A percentile compares a stretch with the other conserved stretches of the same genome.
Evolutionary conservation across 179 eudicot genomes (phyloP).

Genomic region (Silene vulgaris): DNA sequence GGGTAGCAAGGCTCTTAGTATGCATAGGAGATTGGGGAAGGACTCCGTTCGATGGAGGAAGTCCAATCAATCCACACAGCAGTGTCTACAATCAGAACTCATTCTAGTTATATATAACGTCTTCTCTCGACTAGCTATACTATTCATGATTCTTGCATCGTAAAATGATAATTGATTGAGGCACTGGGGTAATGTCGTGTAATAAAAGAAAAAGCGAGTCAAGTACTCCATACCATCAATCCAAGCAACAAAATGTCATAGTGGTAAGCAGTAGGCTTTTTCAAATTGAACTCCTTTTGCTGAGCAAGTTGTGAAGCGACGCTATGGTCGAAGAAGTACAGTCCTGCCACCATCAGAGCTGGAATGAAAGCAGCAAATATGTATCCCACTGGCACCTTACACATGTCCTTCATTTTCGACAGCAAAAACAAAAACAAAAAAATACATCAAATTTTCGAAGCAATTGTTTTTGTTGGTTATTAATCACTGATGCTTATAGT

Average conservation of each 20-base stretch:
- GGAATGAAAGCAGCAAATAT: conserved; percentile 56
- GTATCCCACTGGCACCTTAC: conserved; percentile 41
- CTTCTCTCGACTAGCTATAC: no score
- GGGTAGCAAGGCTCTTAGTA: conserved; percentile 55
- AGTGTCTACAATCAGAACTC: conserved; percentile 32
- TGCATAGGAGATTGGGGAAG: conserved; percentile 74
- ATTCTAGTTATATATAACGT: background rate
- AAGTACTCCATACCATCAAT: conserved; percentile 36
- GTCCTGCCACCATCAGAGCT: conserved; percentile 59
- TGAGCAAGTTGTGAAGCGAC: conserved; percentile 69
- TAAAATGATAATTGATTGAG: background rate
- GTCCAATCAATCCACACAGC: conserved; percentile 55
- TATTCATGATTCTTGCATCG: no score
- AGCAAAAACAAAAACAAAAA: background rate
- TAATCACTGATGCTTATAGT: background rate
- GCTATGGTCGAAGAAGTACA: conserved; percentile 60
- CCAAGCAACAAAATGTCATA: conserved; percentile 60
- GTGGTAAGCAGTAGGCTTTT: conserved; percentile 60
- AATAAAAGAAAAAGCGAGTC: background rate
- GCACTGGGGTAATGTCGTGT: background rate
- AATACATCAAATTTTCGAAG: background rate
- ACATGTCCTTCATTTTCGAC: conserved; percentile 44
- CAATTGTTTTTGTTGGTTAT: background rate
- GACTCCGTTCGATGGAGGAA: conserved; percentile 64
- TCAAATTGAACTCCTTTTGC: conserved; percentile 62